A percentile compares a stretch with the other conserved stretches of the same genome.
phyloP scores from a whole-genome alignment of 805 yeast species.

The Sugiyamaella qingdaonensis region DNA sequence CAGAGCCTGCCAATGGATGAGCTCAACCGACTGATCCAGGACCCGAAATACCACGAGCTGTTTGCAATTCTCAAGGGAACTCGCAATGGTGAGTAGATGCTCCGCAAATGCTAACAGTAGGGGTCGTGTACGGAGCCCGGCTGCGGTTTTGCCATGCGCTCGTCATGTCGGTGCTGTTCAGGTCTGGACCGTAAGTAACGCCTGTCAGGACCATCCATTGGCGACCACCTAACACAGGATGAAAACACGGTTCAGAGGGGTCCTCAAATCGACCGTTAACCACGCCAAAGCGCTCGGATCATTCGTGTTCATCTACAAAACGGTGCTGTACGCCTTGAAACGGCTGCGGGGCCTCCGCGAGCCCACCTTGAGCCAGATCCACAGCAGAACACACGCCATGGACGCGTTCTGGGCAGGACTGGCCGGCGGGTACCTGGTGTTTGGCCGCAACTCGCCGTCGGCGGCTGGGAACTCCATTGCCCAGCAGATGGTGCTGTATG shows the following conservation, averaged over 20 bases:
- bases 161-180: conserved; percentile 55
- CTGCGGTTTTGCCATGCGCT: conserved; percentile 60
- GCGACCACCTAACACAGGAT: conserved; percentile 24
- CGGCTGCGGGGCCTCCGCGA: conserved; percentile 15
- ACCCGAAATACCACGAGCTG: conserved; percentile 36
- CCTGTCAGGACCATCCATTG: not conserved
- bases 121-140: conserved; percentile 58
- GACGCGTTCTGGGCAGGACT: conserved; percentile 36
- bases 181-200: conserved; percentile 42
- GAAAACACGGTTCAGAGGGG: conserved; percentile 42
- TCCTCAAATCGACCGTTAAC: conserved; percentile 48
- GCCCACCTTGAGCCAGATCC: conserved; percentile 15
- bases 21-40: conserved; percentile 26
- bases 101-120: conserved; percentile 27
- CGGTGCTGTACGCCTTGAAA: conserved; percentile 29
- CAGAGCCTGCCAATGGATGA: conserved; percentile 11
- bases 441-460: conserved; percentile 32
- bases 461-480: conserved; percentile 43
- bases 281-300: conserved; percentile 55
- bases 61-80: conserved; percentile 39
- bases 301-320: conserved; percentile 53
- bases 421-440: conserved; percentile 40
- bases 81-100: conserved; percentile 37
- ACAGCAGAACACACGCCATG: conserved; percentile 15
- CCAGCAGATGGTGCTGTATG: conserved; percentile 72